Base-by-base conservation (phyloP, 257 asterid genomes). In the Capsicum rhomboideum region DNA sequence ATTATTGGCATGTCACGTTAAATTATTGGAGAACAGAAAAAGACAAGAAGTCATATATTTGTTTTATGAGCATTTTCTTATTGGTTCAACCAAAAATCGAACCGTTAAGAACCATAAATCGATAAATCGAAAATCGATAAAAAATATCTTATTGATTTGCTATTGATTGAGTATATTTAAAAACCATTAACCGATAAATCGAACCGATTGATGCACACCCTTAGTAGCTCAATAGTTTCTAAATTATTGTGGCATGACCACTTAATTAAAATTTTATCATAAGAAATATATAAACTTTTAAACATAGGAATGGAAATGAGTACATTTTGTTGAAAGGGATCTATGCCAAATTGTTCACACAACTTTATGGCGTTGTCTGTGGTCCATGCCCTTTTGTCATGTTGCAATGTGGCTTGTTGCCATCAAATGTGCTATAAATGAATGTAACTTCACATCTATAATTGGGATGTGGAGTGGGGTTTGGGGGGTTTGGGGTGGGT, bases 301-400 rank as follows among this genome's bases (percentile, higher is more conserved):
- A 79, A 54, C n/a, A 12, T 31, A 31, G 83, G n/a, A 79, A 34
- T 79, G 83, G 71, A 56, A 9, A n/a, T 79, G 71, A 56, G 66
- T 34, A 79, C 83, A 52, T 9, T 54, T 34, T 54, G 58, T 54
- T 31, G 52, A 79, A 79, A 6, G 50, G 69, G 10, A 20, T 11
- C 46, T 28, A 5, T 52, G 40, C 54, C 54, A 26, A 29, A 13
- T 49, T 17, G 49, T 79, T 9, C 20, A 49, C 61, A 84, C 78
- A 69, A 69, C 20, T 40, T 71, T 71, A 40, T 2, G 34, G 77
- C 69, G 68, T 85, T 90, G 85, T 29, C 16, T 80, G 86, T 90
- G 94, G 93, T 86, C 92, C 93, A 89, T 85, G 82, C 2, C n/a
- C 4, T 44, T 55, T 67, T 83, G 89, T 85, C 85, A 69, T 83